Conservation (phyloP, 768 basidiomycete genomes). For the Gautieria morchelliformis region DNA sequence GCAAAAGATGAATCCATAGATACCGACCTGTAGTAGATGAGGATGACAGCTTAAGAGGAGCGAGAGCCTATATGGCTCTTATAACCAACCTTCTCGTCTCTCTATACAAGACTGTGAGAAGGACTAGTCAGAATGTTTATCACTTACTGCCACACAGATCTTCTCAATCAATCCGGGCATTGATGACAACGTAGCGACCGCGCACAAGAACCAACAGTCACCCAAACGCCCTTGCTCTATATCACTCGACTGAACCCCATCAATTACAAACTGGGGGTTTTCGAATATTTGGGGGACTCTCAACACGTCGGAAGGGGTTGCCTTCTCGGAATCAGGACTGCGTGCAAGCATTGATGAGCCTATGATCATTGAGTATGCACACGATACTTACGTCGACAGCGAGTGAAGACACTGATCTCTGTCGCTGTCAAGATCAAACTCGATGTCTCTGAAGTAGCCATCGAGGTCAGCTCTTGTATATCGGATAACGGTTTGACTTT, state of each 20-base stretch:
- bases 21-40: conserved; percentile 27
- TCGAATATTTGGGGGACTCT: conserved; percentile 45
- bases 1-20: conserved; percentile 53
- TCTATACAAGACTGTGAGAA: conserved; percentile 18
- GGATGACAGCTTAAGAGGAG: not conserved
- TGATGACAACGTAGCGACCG: conserved; percentile 39
- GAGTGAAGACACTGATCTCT: conserved; percentile 30
- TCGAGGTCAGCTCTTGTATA: not conserved
- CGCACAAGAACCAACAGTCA: conserved; percentile 47
- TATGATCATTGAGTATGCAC: not conserved
- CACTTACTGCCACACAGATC: conserved; percentile 39
- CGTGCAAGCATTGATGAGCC: not conserved
- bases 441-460: conserved; percentile 33
- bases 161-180: conserved; percentile 37
- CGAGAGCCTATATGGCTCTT: not conserved
- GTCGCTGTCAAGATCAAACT: conserved; percentile 44
- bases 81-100: conserved; percentile 26
- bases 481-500: conserved; percentile 3
- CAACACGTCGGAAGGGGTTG: conserved; percentile 30
- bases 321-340: conserved; percentile 9
- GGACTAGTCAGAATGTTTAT: not conserved
- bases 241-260: conserved; percentile 34
- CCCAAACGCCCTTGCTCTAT: conserved; percentile 41
- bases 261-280: conserved; percentile 39
- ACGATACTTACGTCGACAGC: conserved; percentile 16